Conservation (phyloP, 345 rosid genomes). For the Gossypium thurberi region DNA sequence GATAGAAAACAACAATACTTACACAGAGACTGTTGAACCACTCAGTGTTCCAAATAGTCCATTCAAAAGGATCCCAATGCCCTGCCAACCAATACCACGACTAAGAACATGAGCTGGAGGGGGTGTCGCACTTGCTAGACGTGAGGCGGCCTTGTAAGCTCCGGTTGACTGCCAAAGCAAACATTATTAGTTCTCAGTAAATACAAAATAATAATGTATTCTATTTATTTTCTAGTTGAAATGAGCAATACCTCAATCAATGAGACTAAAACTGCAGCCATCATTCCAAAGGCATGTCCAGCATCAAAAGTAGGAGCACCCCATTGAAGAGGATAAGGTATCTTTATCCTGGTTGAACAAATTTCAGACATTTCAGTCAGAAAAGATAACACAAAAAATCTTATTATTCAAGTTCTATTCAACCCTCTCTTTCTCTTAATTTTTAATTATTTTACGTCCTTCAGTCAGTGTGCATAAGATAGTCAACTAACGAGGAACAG, state of each 20-base stretch:
- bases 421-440: neutral
- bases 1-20: slow-evolving; percentile 22
- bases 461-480: neutral
- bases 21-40: slow-evolving; percentile 83
- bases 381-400: neutral
- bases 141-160: slow-evolving; percentile 95
- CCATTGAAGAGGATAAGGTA: slow-evolving; percentile 99
- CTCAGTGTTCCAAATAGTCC: slow-evolving; percentile 88
- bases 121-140: slow-evolving; percentile 94
- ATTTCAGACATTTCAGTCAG: slow-evolving; percentile 7
- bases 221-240: neutral
- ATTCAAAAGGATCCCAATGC: slow-evolving; percentile 75
- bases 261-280: slow-evolving; percentile 94
- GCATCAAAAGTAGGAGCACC: slow-evolving; percentile 99
- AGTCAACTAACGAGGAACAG: neutral
- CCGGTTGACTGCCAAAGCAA: slow-evolving; percentile 60
- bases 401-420: neutral
- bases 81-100: slow-evolving; percentile 99
- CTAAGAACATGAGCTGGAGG: slow-evolving; percentile 99
- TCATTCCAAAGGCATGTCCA: slow-evolving; percentile 96
- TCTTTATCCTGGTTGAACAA: slow-evolving; percentile 62
- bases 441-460: neutral
- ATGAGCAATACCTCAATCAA: slow-evolving; percentile 62
- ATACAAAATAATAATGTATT: neutral
- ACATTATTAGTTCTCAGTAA: slow-evolving; percentile 7